A percentile compares a stretch with the other conserved stretches of the same genome.
phyloP scores from a whole-genome alignment of 495 filamentous ascomycete species.

The Umbilicaria muhlenbergii region DNA sequence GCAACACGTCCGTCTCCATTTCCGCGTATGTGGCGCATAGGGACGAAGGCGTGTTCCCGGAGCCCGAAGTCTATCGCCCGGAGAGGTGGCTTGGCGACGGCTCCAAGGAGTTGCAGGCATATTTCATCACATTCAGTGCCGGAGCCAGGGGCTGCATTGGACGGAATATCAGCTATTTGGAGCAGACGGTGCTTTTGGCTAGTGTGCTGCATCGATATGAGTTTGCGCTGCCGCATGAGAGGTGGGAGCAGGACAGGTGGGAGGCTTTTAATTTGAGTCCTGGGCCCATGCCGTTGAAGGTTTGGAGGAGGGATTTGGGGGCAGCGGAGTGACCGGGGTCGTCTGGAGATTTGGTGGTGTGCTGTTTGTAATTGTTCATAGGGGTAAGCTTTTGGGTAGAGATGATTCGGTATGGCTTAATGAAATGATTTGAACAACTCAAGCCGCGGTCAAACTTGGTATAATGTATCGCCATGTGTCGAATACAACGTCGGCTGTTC shows the following conservation, averaged over 20 bases:
- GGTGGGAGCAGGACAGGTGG: conserved; percentile 21
- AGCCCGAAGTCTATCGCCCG: conserved; percentile 13
- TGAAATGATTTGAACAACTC: too few relatives aligned
- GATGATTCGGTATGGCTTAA: too few relatives aligned
- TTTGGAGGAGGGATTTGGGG: conserved; percentile 17
- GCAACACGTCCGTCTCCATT: conserved; percentile 5
- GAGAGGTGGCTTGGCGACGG: conserved; percentile 1
- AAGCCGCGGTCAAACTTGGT: too few relatives aligned
- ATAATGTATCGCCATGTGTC: too few relatives aligned
- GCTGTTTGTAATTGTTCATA: too few relatives aligned
- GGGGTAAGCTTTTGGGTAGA: too few relatives aligned
- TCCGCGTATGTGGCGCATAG: conserved; percentile 12
- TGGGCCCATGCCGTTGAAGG: conserved; percentile 25
- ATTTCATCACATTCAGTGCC: conserved; percentile 27
- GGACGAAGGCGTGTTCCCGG: conserved; percentile 7
- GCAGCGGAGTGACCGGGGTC: too few relatives aligned
- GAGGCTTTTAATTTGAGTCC: conserved; percentile 28
- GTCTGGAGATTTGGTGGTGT: too few relatives aligned
- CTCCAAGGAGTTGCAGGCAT: conserved; percentile 23
- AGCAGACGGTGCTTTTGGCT: conserved; percentile 27
- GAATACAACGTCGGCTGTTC: too few relatives aligned
- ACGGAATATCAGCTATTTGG: conserved; percentile 27
- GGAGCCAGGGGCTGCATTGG: conserved; percentile 29
- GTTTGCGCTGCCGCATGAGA: conserved; percentile 22
- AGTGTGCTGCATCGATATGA: conserved; percentile 29